Percentiles rank a stretch among this genome's conserved stretches.
phyloP scores from a whole-genome alignment of 108 stramenopile genomes.

The Fistulifera solaris region DNA sequence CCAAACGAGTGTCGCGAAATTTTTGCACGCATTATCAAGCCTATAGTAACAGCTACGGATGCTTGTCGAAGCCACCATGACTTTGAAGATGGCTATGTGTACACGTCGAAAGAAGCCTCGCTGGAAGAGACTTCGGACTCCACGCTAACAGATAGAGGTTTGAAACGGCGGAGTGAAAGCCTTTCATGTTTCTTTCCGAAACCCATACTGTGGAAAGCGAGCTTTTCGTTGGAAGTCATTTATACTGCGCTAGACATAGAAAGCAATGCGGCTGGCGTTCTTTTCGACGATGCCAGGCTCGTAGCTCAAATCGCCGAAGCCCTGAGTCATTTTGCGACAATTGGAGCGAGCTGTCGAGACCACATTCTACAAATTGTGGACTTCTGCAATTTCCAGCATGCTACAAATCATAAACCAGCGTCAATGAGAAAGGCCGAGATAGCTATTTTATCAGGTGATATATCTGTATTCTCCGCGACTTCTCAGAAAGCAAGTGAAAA shows the following conservation, averaged over 20 bases:
- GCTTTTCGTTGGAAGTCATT: slow-evolving; percentile 51
- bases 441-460: slow-evolving; percentile 13
- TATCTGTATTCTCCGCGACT: slow-evolving; percentile 8
- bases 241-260: slow-evolving; percentile 24
- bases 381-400: slow-evolving; percentile 14
- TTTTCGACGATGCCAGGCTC: slow-evolving; percentile 11
- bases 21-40: slow-evolving; percentile 18
- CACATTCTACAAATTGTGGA: slow-evolving; percentile 55
- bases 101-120: slow-evolving; percentile 21
- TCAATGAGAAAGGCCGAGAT: slow-evolving; percentile 26
- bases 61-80: slow-evolving; percentile 65
- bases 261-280: not conserved
- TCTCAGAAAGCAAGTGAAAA: too few relatives aligned
- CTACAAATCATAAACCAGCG: not conserved
- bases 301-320: slow-evolving; percentile 45
- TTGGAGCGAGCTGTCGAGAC: slow-evolving; percentile 64
- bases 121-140: slow-evolving; percentile 14
- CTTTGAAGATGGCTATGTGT: slow-evolving; percentile 73
- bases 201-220: slow-evolving; percentile 61
- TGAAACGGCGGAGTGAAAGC: slow-evolving; percentile 14
- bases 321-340: slow-evolving; percentile 68
- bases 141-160: slow-evolving; percentile 4
- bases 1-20: slow-evolving; percentile 33
- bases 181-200: slow-evolving; percentile 24
- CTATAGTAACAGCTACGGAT: slow-evolving; percentile 55